A percentile compares a stretch with the other conserved stretches of the same genome.
phyloP scores from a whole-genome alignment of 2,329 filamentous ascomycete species.

The Botrytis fabae region DNA sequence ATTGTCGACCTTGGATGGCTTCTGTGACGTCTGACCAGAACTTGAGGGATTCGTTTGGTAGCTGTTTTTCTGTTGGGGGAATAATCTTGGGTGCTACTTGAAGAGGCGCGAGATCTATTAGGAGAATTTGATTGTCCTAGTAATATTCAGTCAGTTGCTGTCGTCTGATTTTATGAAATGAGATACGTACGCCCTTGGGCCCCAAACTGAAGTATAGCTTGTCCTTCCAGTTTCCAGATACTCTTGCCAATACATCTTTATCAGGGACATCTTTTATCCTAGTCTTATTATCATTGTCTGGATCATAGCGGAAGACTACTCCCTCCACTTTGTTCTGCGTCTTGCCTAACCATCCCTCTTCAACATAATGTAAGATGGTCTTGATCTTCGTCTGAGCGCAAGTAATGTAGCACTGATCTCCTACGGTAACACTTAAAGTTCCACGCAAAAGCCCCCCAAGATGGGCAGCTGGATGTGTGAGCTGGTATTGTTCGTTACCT shows the following conservation, averaged over 20 bases:
- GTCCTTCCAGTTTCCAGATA: slow-evolving; percentile 85
- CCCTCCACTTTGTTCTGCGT: slow-evolving; percentile 90
- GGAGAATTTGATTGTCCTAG: slow-evolving; percentile 63
- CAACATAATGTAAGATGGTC: slow-evolving; percentile 86
- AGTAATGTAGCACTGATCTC: slow-evolving; percentile 83
- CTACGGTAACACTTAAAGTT: slow-evolving; percentile 84
- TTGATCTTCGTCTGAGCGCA: slow-evolving; percentile 91
- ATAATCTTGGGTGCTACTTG: slow-evolving; percentile 75
- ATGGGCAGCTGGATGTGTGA: slow-evolving; percentile 92
- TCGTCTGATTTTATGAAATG: slow-evolving; percentile 24
- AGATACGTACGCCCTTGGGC: slow-evolving; percentile 55
- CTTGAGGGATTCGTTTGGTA: slow-evolving; percentile 83
- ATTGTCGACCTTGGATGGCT: slow-evolving; percentile 82
- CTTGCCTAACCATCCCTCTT: slow-evolving; percentile 92
- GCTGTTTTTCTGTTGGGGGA: slow-evolving; percentile 75
- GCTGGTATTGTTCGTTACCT: slow-evolving; percentile 86
- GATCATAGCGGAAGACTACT: slow-evolving; percentile 86
- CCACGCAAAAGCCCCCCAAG: slow-evolving; percentile 85
- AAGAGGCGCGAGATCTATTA: slow-evolving; percentile 87
- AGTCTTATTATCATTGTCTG: slow-evolving; percentile 76
- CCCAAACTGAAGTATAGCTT: slow-evolving; percentile 63
- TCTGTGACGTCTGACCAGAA: slow-evolving; percentile 88
- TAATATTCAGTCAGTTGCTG: slow-evolving; percentile 39
- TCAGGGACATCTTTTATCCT: slow-evolving; percentile 85
- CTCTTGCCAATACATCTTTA: slow-evolving; percentile 75